Conservation (phyloP, 2,329 filamentous ascomycete genomes). For the Nigrospora osmanthi region DNA sequence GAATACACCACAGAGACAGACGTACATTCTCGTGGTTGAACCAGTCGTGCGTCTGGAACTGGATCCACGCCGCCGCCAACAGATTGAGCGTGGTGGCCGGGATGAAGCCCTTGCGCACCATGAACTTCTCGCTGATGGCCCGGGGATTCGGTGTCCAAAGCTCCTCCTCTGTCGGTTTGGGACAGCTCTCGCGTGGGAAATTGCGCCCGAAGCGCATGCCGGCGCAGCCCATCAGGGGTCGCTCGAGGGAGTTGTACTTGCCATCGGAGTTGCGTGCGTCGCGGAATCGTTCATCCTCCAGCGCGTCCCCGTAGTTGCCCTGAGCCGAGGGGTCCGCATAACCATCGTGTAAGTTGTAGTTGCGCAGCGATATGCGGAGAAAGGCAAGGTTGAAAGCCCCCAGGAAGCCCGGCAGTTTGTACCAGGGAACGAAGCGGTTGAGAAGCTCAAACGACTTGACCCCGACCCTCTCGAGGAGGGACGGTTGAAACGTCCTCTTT, state of each 20-base stretch:
- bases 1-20: no score
- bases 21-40: slow-evolving; percentile 25
- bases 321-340: slow-evolving; percentile 28
- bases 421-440: slow-evolving; percentile 22
- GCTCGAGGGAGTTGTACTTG: slow-evolving; percentile 30
- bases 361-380: slow-evolving; percentile 31
- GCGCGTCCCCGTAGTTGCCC: slow-evolving; percentile 21
- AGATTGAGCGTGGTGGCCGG: slow-evolving; percentile 36
- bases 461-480: slow-evolving; percentile 16
- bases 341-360: slow-evolving; percentile 33
- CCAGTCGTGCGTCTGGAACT: slow-evolving; percentile 39
- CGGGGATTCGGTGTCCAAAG: slow-evolving; percentile 34
- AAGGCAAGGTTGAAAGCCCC: slow-evolving; percentile 32
- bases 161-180: slow-evolving; percentile 29
- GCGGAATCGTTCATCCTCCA: slow-evolving; percentile 22
- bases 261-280: slow-evolving; percentile 33
- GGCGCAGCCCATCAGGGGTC: slow-evolving; percentile 33
- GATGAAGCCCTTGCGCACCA: slow-evolving; percentile 32
- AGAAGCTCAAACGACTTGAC: slow-evolving; percentile 23
- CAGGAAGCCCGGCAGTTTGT: slow-evolving; percentile 30
- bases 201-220: slow-evolving; percentile 38
- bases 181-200: slow-evolving; percentile 25
- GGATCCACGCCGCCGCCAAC: slow-evolving; percentile 40
- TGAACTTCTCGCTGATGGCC: slow-evolving; percentile 30
- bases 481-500: slow-evolving; percentile 15